phyloP scores from a whole-genome alignment of 345 rosid species.

The Anacardium occidentale region DNA sequence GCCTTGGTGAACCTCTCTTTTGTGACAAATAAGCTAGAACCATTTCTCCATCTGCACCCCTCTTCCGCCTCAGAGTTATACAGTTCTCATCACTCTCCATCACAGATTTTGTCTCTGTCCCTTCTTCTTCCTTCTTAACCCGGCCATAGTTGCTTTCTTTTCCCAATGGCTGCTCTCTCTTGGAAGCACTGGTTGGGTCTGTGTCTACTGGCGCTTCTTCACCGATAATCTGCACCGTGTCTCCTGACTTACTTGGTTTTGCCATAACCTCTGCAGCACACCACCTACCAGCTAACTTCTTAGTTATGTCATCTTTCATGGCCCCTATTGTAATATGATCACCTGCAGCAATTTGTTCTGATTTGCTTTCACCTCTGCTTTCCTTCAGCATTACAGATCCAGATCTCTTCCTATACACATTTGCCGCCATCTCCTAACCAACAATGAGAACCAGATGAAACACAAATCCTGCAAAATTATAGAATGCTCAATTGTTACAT shows the following conservation, averaged over 20 bases:
- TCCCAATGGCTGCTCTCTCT: too few relatives aligned
- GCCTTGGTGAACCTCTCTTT: constrained; percentile 18
- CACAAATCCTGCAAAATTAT: background rate
- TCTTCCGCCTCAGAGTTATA: constrained; percentile 12
- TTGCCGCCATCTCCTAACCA: background rate
- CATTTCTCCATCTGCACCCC: constrained; percentile 23
- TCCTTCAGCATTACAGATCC: background rate
- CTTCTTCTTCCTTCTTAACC: constrained; percentile 8
- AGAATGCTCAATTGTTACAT: background rate
- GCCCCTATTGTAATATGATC: constrained; percentile 8
- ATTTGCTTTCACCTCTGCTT: background rate
- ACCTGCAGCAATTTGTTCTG: background rate
- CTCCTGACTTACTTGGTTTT: background rate
- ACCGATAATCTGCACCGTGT: background rate
- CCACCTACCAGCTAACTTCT: constrained; percentile 1
- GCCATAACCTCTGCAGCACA: background rate
- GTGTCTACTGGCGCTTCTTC: background rate
- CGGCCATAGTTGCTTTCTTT: background rate
- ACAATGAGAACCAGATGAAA: background rate
- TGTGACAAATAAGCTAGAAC: constrained; percentile 16
- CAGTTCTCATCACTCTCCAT: background rate
- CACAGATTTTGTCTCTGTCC: background rate
- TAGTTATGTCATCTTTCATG: background rate
- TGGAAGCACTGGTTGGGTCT: too few relatives aligned
- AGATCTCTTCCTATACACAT: background rate